Evolutionary conservation across 2,329 filamentous ascomycete genomes (phyloP), one percentile per base, ranked within the genome.

Genomic region (Penicillium paneum): DNA sequence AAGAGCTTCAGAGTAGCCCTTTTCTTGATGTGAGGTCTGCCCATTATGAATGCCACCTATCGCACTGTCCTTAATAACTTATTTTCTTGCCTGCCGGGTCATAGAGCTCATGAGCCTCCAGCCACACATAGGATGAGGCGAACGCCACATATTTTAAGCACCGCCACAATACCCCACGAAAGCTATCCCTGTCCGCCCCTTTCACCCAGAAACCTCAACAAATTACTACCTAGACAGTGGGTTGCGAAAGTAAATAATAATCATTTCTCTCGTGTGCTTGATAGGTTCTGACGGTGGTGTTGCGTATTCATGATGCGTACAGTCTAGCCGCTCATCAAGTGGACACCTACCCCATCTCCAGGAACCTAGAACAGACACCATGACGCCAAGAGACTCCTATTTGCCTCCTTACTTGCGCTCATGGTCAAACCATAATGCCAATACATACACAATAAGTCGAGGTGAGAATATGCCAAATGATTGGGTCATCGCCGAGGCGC

Each of bases 131-230:
- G n/a, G 11, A 13, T 19, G 12, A 42, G 10, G 2, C 26, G 31
- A 50, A n/a, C 29, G 47, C 41, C 51, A 53, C 51, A 49, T 36
- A 1, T 12, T 12, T n/a, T 5, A 12, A 8, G 31, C 45, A 53
- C 44, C 51, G 49, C 49, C 49, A 47, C 49, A 40, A 8, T 24
- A n/a, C 50, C 36, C 50, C 50, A 53, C 50, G 40, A 40, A 15
- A 28, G 29, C 24, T 43, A 53, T 49, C 50, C 45, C 7, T 41
- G 40, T 43, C n/a, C 26, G 19, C 12, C 12, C 21, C 39, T 41
- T 41, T 28, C 24, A 28, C 24, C 24, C 15, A 8, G 39, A n/a
- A n/a, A n/a, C 13, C 13, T 21, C 3, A 32, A 13, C 12, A 32
- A 32, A 19, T 21, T 32, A 32, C 15, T 2, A 42, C 32, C 2